phyloP scores from a whole-genome alignment of 139 green algal species.

The Chlorella sp. region DNA sequence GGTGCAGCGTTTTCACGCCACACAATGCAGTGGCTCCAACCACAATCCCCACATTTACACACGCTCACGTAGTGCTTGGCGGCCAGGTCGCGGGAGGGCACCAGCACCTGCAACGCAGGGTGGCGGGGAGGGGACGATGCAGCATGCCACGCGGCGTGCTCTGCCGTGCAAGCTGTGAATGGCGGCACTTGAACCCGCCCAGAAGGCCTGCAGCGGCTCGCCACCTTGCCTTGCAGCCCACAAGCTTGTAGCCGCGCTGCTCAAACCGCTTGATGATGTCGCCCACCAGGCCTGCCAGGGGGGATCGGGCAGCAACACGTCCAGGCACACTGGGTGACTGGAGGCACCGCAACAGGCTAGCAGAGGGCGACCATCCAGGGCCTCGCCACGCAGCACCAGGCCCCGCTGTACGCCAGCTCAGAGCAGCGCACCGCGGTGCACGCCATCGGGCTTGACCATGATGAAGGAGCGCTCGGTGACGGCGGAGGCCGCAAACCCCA shows the following conservation, averaged over 20 bases:
- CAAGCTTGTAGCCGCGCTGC: slow-evolving; percentile 73
- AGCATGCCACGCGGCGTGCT: neutral
- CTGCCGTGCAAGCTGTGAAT: too few relatives aligned
- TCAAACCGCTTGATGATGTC: slow-evolving; percentile 64
- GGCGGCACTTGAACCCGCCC: too few relatives aligned
- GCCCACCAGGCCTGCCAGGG: slow-evolving; percentile 37
- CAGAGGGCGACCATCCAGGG: too few relatives aligned
- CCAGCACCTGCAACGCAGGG: slow-evolving; percentile 45
- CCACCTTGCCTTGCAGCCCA: slow-evolving; percentile 61
- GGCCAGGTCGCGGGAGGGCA: slow-evolving; percentile 56
- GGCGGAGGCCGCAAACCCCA: slow-evolving; percentile 23
- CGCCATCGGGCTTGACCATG: slow-evolving; percentile 66
- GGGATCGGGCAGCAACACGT: too few relatives aligned
- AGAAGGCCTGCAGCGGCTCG: neutral
- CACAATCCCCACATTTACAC: too few relatives aligned
- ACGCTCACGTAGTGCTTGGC: slow-evolving; percentile 54
- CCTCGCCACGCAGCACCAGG: too few relatives aligned
- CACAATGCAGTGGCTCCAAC: too few relatives aligned
- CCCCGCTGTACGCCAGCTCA: neutral
- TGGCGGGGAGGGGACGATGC: neutral
- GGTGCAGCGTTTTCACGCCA: too few relatives aligned
- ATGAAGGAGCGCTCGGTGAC: slow-evolving; percentile 48
- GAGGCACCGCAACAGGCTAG: too few relatives aligned
- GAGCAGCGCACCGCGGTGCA: slow-evolving; percentile 32
- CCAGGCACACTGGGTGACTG: too few relatives aligned